Base-by-base conservation (phyloP, 805 yeast species). In the Yueomyces sinensis region DNA sequence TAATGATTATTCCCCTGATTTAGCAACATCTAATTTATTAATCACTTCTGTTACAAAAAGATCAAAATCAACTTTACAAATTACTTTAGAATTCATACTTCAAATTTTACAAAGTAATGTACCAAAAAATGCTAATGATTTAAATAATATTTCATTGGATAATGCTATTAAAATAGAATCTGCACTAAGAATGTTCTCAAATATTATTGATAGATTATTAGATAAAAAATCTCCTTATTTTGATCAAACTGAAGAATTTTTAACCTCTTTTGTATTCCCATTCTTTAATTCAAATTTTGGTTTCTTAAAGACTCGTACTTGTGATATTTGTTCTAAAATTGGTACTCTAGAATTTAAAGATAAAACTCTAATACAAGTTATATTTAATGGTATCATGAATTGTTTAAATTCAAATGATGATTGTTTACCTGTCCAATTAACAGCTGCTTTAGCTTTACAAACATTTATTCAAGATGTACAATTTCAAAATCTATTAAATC, bases 401-500 rank as follows among this genome's bases (percentile, higher is more conserved):
- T 54, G 63, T 40, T 59, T 68, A 33, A 57, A 58, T 33, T 55
- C 53, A 22, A 53, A 65, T 35, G 74, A 71, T 32, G 54, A 58
- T 28, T 58, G 66, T 24, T 61, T 80, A 37, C 94, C 95, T 0
- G 82, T 84, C 3, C 80, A 76, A 52, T 68, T 89, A 32, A 82
- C 83, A 49, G 86, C 89, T 14, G 83, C 95, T 0, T 60, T 84
- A 37, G 91, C 94, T 0, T 63, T 89, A 34, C 95, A 87, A 61
- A 74, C 87, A 1, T 79, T 79, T 46, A 67, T 84, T 33, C 66
- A 66, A 23, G 67, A 74, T 31, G 73, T 72, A 1, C 70, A 70
- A 32, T 83, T 87, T 49, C 72, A 74, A 47, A 78, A 74, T 32
- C 77, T 81, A 1, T 57, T 91, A 20, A 66, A 82, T 1, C 51